Percentiles rank a stretch among this genome's conserved stretches.
Evolutionary conservation across 169 alveolate species (phyloP).

Genomic region (Sarcocystis neurona): DNA sequence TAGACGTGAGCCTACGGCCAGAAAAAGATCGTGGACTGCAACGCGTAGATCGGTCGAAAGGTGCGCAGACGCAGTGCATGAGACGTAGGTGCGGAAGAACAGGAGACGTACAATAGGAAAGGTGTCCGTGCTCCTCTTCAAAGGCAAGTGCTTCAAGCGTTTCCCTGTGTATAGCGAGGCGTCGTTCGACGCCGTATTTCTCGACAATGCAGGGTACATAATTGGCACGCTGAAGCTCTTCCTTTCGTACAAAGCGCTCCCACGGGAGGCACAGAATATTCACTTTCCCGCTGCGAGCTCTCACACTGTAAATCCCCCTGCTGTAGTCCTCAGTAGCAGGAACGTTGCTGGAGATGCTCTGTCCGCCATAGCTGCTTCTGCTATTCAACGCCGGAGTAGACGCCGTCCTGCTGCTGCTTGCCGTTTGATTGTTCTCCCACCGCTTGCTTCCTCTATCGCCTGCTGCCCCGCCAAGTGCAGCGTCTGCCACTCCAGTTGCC

Average conservation of each 20-base stretch:
- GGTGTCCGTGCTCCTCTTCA: constrained; percentile 83
- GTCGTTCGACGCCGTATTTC: constrained; percentile 33
- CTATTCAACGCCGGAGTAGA: neutral
- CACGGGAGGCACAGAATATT: neutral
- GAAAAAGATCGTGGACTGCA: no score
- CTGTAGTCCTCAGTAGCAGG: no score
- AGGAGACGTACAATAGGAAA: constrained; percentile 71
- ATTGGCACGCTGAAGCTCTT: neutral
- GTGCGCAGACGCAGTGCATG: no score
- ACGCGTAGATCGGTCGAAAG: no score
- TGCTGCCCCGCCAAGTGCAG: no score
- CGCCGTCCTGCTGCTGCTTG: neutral
- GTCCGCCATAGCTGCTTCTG: no score
- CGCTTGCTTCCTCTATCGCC: no score
- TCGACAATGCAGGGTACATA: constrained; percentile 22
- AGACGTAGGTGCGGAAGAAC: no score
- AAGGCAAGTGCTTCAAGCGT: constrained; percentile 77
- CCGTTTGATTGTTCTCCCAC: neutral
- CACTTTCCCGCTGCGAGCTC: constrained; percentile 10
- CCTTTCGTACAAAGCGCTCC: constrained; percentile 25
- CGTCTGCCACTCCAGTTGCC: no score
- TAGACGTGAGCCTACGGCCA: no score
- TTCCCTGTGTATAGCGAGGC: constrained; percentile 1
- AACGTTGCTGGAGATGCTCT: no score
- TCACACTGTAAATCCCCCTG: no score